Conservation (phyloP, 2,329 filamentous ascomycete species). For the Didymella lethalis region DNA sequence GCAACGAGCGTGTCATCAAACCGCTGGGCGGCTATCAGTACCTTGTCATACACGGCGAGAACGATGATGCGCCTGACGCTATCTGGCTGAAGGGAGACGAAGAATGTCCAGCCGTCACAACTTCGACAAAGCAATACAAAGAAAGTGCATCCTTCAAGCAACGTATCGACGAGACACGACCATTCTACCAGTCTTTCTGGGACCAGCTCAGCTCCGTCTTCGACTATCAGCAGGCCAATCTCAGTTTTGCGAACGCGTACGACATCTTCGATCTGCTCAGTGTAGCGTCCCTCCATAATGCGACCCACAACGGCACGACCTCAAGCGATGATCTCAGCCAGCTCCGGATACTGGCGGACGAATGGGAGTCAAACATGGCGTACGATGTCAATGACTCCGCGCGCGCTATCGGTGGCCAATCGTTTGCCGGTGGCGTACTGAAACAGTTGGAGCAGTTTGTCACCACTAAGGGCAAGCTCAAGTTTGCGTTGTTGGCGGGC, state of each 20-base stretch:
- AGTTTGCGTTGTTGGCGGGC: slow-evolving; percentile 56
- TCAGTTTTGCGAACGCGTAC: slow-evolving; percentile 60
- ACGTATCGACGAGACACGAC: slow-evolving; percentile 46
- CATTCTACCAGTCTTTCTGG: slow-evolving; percentile 54
- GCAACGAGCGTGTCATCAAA: slow-evolving; percentile 1
- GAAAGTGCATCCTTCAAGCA: slow-evolving; percentile 50
- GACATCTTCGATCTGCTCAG: slow-evolving; percentile 62
- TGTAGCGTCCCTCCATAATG: slow-evolving; percentile 60
- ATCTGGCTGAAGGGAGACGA: slow-evolving; percentile 58
- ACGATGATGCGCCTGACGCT: slow-evolving; percentile 56
- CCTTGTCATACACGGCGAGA: slow-evolving; percentile 55
- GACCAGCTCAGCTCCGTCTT: slow-evolving; percentile 53
- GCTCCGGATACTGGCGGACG: slow-evolving; percentile 18
- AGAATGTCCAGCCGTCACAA: slow-evolving; percentile 44
- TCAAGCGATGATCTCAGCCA: slow-evolving; percentile 20
- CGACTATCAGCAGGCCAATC: slow-evolving; percentile 49
- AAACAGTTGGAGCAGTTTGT: slow-evolving; percentile 38
- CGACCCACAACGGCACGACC: slow-evolving; percentile 31
- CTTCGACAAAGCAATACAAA: slow-evolving; percentile 47
- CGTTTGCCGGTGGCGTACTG: background rate
- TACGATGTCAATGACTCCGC: background rate
- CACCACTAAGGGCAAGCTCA: slow-evolving; percentile 33
- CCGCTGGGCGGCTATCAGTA: slow-evolving; percentile 65
- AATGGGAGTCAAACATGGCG: background rate
- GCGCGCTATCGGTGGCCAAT: slow-evolving; percentile 1